A percentile compares a stretch with the other conserved stretches of the same genome.
phyloP scores from a whole-genome alignment of 2,329 filamentous ascomycete genomes.

The Didymella lethalis region DNA sequence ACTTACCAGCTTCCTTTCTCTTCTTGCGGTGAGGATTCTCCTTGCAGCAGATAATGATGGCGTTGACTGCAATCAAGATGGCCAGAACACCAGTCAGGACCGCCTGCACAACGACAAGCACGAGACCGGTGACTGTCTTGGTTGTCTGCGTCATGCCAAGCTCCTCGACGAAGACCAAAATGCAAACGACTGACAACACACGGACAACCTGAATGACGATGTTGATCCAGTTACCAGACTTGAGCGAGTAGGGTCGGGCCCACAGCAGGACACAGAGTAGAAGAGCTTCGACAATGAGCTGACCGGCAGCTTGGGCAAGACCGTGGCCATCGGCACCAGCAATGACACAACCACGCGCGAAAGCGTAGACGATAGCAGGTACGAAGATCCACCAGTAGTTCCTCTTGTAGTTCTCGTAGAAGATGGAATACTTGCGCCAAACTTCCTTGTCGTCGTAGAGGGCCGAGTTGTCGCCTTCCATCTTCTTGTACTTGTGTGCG shows the following conservation, averaged over 20 bases:
- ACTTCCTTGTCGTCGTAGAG: conserved; percentile 89
- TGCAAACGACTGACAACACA: conserved; percentile 85
- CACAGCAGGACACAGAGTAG: conserved; percentile 83
- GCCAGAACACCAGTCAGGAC: conserved; percentile 82
- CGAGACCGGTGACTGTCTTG: conserved; percentile 92
- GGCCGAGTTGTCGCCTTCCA: conserved; percentile 74
- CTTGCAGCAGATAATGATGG: conserved; percentile 80
- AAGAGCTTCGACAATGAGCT: conserved; percentile 80
- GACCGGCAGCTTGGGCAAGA: conserved; percentile 78
- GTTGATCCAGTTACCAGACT: conserved; percentile 91
- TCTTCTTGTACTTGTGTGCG: conserved; percentile 75
- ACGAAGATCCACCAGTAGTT: conserved; percentile 98
- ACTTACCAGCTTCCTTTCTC: conserved; percentile 87
- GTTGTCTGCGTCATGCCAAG: conserved; percentile 89
- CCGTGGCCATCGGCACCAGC: conserved; percentile 87
- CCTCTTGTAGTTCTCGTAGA: conserved; percentile 95
- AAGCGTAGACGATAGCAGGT: conserved; percentile 87
- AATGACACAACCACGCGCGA: conserved; percentile 85
- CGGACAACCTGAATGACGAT: conserved; percentile 89
- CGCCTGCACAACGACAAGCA: conserved; percentile 90
- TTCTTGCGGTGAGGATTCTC: conserved; percentile 90
- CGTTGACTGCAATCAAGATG: conserved; percentile 88
- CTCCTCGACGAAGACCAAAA: conserved; percentile 92
- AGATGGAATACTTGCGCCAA: conserved; percentile 95
- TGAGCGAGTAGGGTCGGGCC: conserved; percentile 85